These are phyloP conservation scores for Mortierella sp. DNA, from an alignment of 371 early-diverging fungal genomes.

Conservation along the genomic window DNA sequence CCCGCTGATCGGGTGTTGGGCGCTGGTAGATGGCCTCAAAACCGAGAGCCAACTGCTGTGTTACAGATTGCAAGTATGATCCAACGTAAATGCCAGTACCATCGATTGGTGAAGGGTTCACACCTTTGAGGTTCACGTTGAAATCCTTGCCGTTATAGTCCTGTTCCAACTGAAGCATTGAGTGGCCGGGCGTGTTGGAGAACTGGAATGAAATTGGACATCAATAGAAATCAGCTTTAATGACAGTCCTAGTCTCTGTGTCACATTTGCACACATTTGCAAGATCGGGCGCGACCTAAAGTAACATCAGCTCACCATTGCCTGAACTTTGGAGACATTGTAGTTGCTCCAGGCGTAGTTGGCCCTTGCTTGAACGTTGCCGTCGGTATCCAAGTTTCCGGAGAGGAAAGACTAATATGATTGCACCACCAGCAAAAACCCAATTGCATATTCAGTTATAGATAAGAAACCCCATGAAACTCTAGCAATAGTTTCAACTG, in stretches of 20 bases:
- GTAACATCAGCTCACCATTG: constrained; percentile 69
- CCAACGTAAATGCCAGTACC: constrained; percentile 91
- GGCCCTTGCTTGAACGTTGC: constrained; percentile 78
- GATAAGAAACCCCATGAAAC: neutral
- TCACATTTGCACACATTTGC: no score
- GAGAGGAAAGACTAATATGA: constrained; percentile 76
- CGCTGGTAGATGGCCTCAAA: constrained; percentile 89
- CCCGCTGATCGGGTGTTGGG: constrained; percentile 87
- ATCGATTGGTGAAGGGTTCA: constrained; percentile 94
- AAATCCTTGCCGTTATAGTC: constrained; percentile 93
- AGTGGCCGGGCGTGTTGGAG: constrained; percentile 80
- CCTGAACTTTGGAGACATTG: constrained; percentile 82
- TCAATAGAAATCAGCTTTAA: no score
- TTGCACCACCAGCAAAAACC: neutral
- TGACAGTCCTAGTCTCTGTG: no score
- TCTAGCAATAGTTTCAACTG: no score
- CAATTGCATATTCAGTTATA: neutral
- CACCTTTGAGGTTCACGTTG: constrained; percentile 88
- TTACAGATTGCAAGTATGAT: constrained; percentile 93
- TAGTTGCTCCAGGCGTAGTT: constrained; percentile 74
- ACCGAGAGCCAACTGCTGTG: constrained; percentile 87
- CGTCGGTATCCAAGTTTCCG: constrained; percentile 94
- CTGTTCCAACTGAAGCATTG: constrained; percentile 92
- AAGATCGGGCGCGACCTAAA: neutral
- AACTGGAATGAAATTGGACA: constrained; percentile 53